Evolutionary conservation across 352 stramenopile species (phyloP).

Genomic region (Globisporangium recalcitrans): DNA sequence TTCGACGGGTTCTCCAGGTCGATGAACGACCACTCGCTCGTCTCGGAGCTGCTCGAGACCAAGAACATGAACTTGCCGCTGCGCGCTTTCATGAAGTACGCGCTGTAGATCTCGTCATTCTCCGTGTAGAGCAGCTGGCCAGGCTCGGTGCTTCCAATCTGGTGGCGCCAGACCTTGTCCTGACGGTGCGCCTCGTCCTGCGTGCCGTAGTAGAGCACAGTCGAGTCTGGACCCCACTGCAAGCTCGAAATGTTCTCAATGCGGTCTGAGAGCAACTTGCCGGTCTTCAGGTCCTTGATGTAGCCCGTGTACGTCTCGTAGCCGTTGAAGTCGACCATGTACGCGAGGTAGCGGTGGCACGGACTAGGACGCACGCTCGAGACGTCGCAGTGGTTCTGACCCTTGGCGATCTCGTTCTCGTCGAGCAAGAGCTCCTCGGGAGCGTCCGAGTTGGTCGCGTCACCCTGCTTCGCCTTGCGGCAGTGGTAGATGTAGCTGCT

Average conservation of each 20-base stretch:
- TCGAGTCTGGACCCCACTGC: constrained; percentile 87
- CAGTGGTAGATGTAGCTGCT: constrained; percentile 79
- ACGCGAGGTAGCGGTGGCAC: constrained; percentile 90
- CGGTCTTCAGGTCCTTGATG: constrained; percentile 82
- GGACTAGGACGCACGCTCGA: constrained; percentile 76
- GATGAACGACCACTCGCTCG: constrained; percentile 85
- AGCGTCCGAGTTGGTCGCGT: constrained; percentile 35
- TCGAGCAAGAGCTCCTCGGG: constrained; percentile 92
- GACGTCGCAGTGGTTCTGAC: constrained; percentile 82
- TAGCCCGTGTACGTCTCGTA: constrained; percentile 92
- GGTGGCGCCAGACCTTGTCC: constrained; percentile 92
- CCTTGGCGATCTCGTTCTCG: constrained; percentile 89
- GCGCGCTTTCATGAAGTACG: constrained; percentile 89
- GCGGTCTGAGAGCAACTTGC: constrained; percentile 58
- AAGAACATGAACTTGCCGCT: constrained; percentile 93
- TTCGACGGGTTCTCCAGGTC: constrained; percentile 50
- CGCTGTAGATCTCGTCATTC: constrained; percentile 91
- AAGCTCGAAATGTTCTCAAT: constrained; percentile 87
- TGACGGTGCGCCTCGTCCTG: constrained; percentile 90
- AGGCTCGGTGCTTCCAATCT: constrained; percentile 58
- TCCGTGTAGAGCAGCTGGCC: constrained; percentile 94
- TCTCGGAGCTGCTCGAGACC: constrained; percentile 86
- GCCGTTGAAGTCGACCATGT: constrained; percentile 92
- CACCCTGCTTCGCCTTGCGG: constrained; percentile 54
- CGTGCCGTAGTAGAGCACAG: constrained; percentile 93